Evolutionary conservation across 2,329 filamentous ascomycete species (phyloP), one percentile per base, ranked within the genome.

Genomic region (Thermomyces lanuginosus): DNA sequence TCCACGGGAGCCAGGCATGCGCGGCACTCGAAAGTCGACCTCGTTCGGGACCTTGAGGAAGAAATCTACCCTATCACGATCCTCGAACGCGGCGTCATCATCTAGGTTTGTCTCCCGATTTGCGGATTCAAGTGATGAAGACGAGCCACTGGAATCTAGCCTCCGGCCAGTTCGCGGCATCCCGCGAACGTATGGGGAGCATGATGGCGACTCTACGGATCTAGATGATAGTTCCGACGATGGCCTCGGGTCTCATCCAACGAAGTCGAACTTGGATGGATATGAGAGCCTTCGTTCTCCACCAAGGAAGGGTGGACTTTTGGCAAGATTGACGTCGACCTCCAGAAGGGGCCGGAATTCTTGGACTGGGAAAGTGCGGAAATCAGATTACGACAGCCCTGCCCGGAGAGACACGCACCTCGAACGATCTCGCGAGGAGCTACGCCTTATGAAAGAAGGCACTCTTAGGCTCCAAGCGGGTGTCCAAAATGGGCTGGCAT

Each of bases 61-160:
- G 24, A 32, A 41, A 4, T 42, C 44, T 4, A n/a, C 16, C 4
- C 22, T 13, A 17, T 18, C 17, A 22, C 17, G 31, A 8, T 19
- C 45, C 8, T 51, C 44, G 18, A 32, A 35, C 16, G 22, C 37
- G 7, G 44, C 40, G 27, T 16, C 32, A 25, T 14, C 41, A 39
- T 29, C 41, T 20, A 9, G 40, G 36, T 10, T 39, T 42, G 3
- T 69, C 66, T 41, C 51, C 41, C 71, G 76, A 1, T 77, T 82
- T 39, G 69, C 60, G 1, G 74, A 81, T 40, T 81, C 76, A 1
- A 81, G 76, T 41, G 76, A 81, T 43, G 76, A 82, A 29, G 74
- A 78, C 10, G 59, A 60, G 8, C 29, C 29, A 6, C 52, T 48
- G 15, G 30, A 23, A 9, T 28, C 26, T 10, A 54, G 41, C 22